Evolutionary conservation across 768 basidiomycete species (phyloP).

Genomic region (Mycena metata): DNA sequence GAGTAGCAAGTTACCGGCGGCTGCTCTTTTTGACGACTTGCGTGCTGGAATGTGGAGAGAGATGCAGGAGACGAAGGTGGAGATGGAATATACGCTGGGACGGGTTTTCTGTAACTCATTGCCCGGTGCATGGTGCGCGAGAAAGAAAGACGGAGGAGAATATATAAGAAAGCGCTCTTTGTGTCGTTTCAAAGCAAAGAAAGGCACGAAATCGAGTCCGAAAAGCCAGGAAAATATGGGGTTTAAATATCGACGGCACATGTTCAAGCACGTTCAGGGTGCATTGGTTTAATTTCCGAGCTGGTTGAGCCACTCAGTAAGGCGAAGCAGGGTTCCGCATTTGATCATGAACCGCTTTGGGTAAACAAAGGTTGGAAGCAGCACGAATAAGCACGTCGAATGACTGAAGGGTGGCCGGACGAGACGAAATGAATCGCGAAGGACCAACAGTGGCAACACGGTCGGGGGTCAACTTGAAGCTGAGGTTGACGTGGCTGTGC

Average conservation of each 20-base stretch:
- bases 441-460: no score
- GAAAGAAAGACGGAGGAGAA: background rate
- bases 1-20: constrained; percentile 34
- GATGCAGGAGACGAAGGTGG: constrained; percentile 62
- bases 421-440: no score
- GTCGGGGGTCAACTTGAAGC: no score
- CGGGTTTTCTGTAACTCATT: constrained; percentile 81
- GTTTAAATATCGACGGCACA: constrained; percentile 9
- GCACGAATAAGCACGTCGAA: background rate
- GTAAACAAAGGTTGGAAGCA: background rate
- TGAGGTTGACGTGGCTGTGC: no score
- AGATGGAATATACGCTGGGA: constrained; percentile 75
- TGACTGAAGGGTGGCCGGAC: no score
- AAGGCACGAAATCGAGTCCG: background rate
- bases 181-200: constrained; percentile 27
- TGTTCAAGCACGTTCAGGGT: constrained; percentile 17
- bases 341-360: constrained; percentile 20
- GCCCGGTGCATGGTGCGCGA: constrained; percentile 50
- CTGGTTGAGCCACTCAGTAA: background rate
- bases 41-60: background rate
- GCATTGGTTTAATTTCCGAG: constrained; percentile 32
- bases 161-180: constrained; percentile 19
- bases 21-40: constrained; percentile 15
- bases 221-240: background rate
- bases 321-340: constrained; percentile 2